phyloP scores from a whole-genome alignment of 2,329 filamentous ascomycete genomes.

The Cadophora sp. region DNA sequence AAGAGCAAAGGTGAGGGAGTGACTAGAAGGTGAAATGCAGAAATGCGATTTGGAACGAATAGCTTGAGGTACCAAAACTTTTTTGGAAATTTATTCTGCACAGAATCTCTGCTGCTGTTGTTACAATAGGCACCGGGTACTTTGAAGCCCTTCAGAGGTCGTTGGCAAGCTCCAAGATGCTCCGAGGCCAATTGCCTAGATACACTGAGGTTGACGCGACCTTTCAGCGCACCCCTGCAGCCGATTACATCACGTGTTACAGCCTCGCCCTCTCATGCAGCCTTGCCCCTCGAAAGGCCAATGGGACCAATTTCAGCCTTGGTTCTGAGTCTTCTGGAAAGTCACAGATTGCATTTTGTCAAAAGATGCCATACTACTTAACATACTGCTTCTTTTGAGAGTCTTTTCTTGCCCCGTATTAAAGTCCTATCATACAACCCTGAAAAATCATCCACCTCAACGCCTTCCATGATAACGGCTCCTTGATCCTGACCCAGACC shows the following conservation, averaged over 20 bases:
- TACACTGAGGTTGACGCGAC: constrained; percentile 11
- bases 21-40: constrained; percentile 11
- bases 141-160: background rate
- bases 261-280: background rate
- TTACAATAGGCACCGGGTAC: constrained; percentile 4
- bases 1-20: constrained; percentile 14
- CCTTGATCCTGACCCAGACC: constrained; percentile 8
- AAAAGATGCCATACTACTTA: background rate
- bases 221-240: background rate
- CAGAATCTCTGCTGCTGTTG: background rate
- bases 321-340: no score
- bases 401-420: background rate
- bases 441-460: constrained; percentile 9
- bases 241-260: background rate
- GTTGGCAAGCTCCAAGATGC: constrained; percentile 9
- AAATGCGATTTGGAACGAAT: background rate
- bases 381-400: background rate
- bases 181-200: background rate
- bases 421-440: constrained; percentile 25
- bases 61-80: background rate
- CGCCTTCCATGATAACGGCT: constrained; percentile 11
- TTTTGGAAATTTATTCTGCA: background rate
- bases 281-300: background rate
- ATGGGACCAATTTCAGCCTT: background rate
- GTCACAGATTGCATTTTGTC: background rate